Conservation (phyloP, 441 rosid species). For the Francoa sonchifolia region DNA sequence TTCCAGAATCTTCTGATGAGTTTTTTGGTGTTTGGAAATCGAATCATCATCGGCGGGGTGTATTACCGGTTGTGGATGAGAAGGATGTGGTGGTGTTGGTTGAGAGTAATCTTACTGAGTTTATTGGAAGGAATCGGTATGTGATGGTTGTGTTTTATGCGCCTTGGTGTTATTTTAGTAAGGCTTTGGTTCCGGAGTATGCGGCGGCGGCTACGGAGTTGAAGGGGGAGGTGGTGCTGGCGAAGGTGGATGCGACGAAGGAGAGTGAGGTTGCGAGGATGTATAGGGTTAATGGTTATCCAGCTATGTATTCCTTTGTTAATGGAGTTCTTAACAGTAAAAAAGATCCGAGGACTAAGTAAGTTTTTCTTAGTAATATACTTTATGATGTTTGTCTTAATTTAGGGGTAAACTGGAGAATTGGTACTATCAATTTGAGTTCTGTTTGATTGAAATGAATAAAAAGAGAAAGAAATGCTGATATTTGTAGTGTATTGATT, state of each 20-base stretch:
- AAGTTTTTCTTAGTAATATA: no score
- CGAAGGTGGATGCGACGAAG: slow-evolving; percentile 89
- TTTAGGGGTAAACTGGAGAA: no score
- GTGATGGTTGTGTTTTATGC: slow-evolving; percentile 98
- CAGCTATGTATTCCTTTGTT: slow-evolving; percentile 60
- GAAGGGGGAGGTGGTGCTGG: slow-evolving; percentile 54
- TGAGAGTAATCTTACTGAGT: slow-evolving; percentile 61
- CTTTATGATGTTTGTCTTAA: no score
- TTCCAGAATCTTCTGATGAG: no score
- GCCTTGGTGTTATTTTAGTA: slow-evolving; percentile 98
- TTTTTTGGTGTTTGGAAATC: no score
- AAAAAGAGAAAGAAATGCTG: no score
- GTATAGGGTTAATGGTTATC: slow-evolving; percentile 79
- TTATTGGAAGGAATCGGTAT: slow-evolving; percentile 43
- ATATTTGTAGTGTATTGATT: no score
- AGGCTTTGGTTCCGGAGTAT: slow-evolving; percentile 88
- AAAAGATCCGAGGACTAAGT: slow-evolving; percentile 75
- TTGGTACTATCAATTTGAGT: no score
- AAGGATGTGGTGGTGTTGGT: slow-evolving; percentile 80
- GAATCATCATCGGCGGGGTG: no score
- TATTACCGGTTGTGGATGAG: no score
- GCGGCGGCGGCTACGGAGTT: slow-evolving; percentile 95
- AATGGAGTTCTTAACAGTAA: slow-evolving; percentile 84
- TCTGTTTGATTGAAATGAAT: no score
- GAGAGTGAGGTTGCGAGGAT: slow-evolving; percentile 72